Evolutionary conservation across 2,329 filamentous ascomycete genomes (phyloP).

Genomic region (Davidsoniella eucalypti): DNA sequence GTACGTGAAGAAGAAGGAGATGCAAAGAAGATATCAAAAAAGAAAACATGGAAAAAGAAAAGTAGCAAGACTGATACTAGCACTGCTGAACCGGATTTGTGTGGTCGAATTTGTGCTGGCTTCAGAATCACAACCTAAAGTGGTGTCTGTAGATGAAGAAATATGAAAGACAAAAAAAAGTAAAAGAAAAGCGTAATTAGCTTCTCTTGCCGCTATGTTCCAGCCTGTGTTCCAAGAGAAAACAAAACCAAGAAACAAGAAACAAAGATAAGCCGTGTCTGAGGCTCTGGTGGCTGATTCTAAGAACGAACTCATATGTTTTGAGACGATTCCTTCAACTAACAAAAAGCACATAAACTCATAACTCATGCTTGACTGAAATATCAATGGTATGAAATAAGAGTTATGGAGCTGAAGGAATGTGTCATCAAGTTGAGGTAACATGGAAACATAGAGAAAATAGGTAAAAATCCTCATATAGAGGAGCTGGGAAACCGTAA

Average conservation of each 20-base stretch:
- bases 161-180: too few relatives aligned
- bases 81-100: too few relatives aligned
- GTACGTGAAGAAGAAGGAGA: neutral
- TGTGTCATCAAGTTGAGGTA: too few relatives aligned
- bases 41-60: neutral
- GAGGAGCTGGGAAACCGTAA: neutral
- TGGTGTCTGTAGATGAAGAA: too few relatives aligned
- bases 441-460: too few relatives aligned
- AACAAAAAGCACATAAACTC: too few relatives aligned
- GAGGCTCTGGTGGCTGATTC: slow-evolving; percentile 3
- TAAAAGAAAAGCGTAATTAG: neutral
- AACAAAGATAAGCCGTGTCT: neutral
- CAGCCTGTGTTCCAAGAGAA: neutral
- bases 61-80: neutral
- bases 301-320: neutral
- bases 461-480: too few relatives aligned
- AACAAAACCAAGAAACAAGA: neutral
- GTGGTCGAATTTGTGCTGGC: too few relatives aligned
- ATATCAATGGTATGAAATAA: too few relatives aligned
- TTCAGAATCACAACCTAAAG: too few relatives aligned
- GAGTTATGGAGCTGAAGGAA: too few relatives aligned
- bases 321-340: neutral
- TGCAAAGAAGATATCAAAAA: slow-evolving; percentile 2
- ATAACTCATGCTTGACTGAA: too few relatives aligned
- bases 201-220: neutral